Base-by-base conservation (phyloP, 148 eudicot species). In the Agrostemma githago region DNA sequence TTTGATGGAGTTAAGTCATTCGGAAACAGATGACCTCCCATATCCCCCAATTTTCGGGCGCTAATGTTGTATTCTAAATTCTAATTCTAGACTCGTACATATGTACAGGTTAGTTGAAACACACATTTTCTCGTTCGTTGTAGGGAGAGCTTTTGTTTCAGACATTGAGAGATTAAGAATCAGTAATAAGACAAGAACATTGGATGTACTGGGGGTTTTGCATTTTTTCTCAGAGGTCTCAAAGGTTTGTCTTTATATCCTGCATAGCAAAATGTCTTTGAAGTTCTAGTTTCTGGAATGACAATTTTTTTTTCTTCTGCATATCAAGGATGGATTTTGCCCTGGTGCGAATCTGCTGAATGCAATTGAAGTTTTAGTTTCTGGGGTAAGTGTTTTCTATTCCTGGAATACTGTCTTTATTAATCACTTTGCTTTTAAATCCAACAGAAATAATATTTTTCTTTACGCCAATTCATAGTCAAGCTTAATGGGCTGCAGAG, bases 101-200 rank as follows among this genome's bases (percentile, higher is more conserved):
- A 67, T 81, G 80, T 79, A 76, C 97, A 96, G 99, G 91, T 86
- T 96, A 82, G 97, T 92, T 81, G 99, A 96, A 86, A 92, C 91
- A 79, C 99, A 96, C 81, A 87, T 96, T 80, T 96, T 96, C 88
- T 92, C 96, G 71, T 96, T 96, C 83, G 99, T 96, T 78, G 96
- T 96, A 74, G 99, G 99, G 77, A 89, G 99, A 86, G 99, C 99
- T 77, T 96, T 96, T 84, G 99, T 96, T 77, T 89, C 97, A 43
- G 97, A 96, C 88, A 85, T 96, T 78, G 97, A 92, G 80, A 96
- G 92, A 87, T 84, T 96, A 80, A 96, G 88, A 85, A 83, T 92
- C 64, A 88, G 96, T 86, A 92, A 84, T 78, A 89, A 87, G 86
- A 74, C 94, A 63, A 88, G 99, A 84, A 84, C 91, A 65, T 87